A percentile compares a stretch with the other conserved stretches of the same genome.
These are phyloP conservation scores for Colletotrichum magnum DNA, from an alignment of 2,329 filamentous ascomycete genomes.

Conservation along the genomic window DNA sequence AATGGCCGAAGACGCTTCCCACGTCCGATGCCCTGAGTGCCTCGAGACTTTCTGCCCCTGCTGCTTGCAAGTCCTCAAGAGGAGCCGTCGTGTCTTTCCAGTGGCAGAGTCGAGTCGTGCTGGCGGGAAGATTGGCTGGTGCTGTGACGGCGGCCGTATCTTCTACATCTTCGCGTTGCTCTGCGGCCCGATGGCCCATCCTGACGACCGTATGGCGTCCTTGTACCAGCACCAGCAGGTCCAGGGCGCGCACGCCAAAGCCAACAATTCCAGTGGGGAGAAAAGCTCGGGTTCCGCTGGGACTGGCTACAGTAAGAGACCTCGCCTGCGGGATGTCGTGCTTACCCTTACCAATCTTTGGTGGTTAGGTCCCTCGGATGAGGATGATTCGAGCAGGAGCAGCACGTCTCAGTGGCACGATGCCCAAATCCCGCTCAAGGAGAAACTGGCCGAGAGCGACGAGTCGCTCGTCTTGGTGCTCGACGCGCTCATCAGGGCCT, in stretches of 20 bases:
- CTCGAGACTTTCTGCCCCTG: neutral
- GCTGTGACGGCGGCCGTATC: constrained; percentile 49
- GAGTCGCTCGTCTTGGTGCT: neutral
- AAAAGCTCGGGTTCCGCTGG: too few relatives aligned
- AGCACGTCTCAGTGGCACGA: too few relatives aligned
- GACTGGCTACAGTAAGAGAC: too few relatives aligned
- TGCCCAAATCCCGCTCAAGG: neutral
- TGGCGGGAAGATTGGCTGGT: constrained; percentile 38
- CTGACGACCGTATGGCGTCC: neutral
- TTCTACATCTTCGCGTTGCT: constrained; percentile 26
- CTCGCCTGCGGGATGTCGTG: too few relatives aligned
- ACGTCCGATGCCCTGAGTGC: neutral
- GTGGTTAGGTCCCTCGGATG: too few relatives aligned
- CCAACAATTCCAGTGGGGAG: too few relatives aligned
- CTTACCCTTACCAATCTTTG: too few relatives aligned
- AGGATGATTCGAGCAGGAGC: too few relatives aligned
- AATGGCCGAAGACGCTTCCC: neutral
- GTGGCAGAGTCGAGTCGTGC: too few relatives aligned
- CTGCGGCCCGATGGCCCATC: constrained; percentile 13
- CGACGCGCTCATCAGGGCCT: neutral
- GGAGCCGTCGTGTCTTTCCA: neutral
- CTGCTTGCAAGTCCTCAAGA: neutral
- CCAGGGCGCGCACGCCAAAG: neutral
- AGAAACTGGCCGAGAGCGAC: neutral
- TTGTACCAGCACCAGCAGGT: constrained; percentile 13